Conservation (phyloP, 164 flowering plant genomes). For the Chimonanthus praecox region DNA sequence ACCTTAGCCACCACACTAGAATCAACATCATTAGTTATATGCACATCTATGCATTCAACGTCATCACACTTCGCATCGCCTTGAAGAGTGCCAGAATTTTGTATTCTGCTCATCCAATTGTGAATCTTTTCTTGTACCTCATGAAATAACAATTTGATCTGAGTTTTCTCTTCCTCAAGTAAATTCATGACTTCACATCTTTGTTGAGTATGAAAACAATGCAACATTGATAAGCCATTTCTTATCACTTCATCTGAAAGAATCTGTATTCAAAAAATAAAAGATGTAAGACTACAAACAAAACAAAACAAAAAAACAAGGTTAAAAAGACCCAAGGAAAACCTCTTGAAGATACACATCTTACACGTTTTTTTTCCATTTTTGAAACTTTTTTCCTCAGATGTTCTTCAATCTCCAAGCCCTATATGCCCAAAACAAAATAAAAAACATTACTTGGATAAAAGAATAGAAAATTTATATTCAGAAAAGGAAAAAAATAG, state of each 20-base stretch:
- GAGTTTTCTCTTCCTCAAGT: constrained; percentile 48
- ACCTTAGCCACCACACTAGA: constrained; percentile 36
- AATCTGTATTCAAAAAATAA: constrained; percentile 34
- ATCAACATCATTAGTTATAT: constrained; percentile 34
- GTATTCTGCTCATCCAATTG: constrained; percentile 12
- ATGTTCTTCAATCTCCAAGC: constrained; percentile 83
- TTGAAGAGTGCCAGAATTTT: constrained; percentile 19
- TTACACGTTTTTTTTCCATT: constrained; percentile 67
- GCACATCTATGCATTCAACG: constrained; percentile 65
- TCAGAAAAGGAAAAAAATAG: background rate
- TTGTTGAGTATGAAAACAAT: constrained; percentile 39
- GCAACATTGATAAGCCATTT: constrained; percentile 41
- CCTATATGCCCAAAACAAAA: constrained; percentile 39
- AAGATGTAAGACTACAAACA: background rate
- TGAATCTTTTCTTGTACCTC: constrained; percentile 40
- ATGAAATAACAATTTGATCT: constrained; percentile 33
- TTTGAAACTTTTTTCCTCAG: constrained; percentile 52
- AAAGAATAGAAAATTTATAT: background rate
- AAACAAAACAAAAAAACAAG: background rate
- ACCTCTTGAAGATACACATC: constrained; percentile 11
- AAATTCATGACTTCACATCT: constrained; percentile 37
- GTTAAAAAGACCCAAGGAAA: constrained; percentile 2
- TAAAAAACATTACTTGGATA: background rate
- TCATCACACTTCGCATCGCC: constrained; percentile 30
- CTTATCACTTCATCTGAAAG: constrained; percentile 29